phyloP scores from a whole-genome alignment of 352 stramenopile genomes.

The Aphanomyces invadans region DNA sequence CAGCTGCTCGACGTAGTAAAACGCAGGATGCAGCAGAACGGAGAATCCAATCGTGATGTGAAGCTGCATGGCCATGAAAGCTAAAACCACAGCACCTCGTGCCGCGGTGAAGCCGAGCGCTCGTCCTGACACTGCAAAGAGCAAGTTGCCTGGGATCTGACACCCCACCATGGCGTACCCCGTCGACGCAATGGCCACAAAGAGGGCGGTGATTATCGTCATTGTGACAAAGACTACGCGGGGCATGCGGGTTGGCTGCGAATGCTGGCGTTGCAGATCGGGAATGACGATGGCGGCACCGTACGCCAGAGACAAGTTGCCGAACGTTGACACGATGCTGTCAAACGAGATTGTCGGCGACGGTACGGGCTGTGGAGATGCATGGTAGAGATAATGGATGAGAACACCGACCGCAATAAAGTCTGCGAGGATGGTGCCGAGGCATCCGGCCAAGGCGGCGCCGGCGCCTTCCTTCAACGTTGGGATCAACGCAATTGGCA shows the following conservation, averaged over 20 bases:
- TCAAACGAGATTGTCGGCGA: constrained; percentile 20
- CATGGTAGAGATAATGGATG: constrained; percentile 13
- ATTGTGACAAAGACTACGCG: constrained; percentile 27
- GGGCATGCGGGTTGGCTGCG: constrained; percentile 27
- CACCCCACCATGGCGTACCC: constrained; percentile 28
- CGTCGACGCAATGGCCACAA: constrained; percentile 24
- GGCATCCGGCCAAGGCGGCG: constrained; percentile 22
- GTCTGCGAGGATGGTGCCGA: constrained; percentile 24
- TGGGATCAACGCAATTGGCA: constrained; percentile 17
- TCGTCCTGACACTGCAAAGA: constrained; percentile 26
- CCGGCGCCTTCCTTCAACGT: constrained; percentile 26
- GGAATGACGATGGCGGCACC: constrained; percentile 25
- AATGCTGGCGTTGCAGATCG: constrained; percentile 23
- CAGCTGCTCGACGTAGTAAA: constrained; percentile 24
- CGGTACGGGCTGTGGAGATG: background rate
- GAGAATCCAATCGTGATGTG: constrained; percentile 29
- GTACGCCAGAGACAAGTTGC: constrained; percentile 26
- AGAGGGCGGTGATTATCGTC: constrained; percentile 24
- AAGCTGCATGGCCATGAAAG: constrained; percentile 27
- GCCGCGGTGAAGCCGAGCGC: constrained; percentile 21
- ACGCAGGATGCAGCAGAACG: constrained; percentile 28
- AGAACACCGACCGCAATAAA: constrained; percentile 24
- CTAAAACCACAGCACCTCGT: constrained; percentile 21
- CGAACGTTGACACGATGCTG: constrained; percentile 23
- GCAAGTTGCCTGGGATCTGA: constrained; percentile 29